These are phyloP conservation scores for Stephania japonica DNA, from an alignment of 164 flowering plant genomes.

Conservation along the genomic window DNA sequence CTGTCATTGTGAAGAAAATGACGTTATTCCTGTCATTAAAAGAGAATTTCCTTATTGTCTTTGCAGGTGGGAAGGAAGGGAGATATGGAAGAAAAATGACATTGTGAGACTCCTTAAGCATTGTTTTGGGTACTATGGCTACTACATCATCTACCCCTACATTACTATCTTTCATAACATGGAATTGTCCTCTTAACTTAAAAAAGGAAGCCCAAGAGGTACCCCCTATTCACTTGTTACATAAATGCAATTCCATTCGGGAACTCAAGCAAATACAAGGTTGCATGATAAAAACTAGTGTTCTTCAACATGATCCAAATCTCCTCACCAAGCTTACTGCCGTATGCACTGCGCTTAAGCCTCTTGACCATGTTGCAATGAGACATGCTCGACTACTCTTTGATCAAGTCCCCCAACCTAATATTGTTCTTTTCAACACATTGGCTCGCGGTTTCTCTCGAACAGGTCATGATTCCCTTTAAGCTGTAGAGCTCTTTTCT, in stretches of 20 bases:
- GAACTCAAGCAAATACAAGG: conserved; percentile 71
- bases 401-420: conserved; percentile 51
- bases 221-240: conserved; percentile 29
- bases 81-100: no score
- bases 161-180: no score
- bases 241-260: conserved; percentile 40
- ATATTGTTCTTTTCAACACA: conserved; percentile 46
- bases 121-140: no score
- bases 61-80: no score
- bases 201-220: no score
- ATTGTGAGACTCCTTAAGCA: no score
- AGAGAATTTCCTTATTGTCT: no score
- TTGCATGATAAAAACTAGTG: conserved; percentile 35
- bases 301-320: conserved; percentile 42
- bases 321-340: conserved; percentile 44
- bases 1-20: no score
- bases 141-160: no score
- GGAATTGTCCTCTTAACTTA: not conserved
- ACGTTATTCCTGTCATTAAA: no score
- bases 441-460: conserved; percentile 61
- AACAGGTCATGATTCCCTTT: conserved; percentile 26
- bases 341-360: conserved; percentile 31
- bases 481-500: conserved; percentile 34
- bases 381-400: conserved; percentile 48
- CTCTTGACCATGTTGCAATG: conserved; percentile 28